Percentiles rank a stretch among this genome's conserved stretches.
Evolutionary conservation across 1,284 basidiomycete genomes (phyloP).

Genomic region (Tilletia horrida): DNA sequence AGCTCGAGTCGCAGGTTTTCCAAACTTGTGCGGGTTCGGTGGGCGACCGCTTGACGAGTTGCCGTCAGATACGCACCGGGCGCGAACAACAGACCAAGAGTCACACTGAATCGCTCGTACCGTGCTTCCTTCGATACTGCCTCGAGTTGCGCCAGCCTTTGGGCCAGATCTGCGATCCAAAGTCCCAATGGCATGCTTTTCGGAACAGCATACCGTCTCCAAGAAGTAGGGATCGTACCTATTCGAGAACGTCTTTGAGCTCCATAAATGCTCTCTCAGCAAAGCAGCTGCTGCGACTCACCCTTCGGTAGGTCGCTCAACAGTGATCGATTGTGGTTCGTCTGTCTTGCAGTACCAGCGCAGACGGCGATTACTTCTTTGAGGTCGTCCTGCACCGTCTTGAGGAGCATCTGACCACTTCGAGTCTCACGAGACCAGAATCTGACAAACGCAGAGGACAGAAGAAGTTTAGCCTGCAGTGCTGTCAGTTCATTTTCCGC

Average conservation of each 20-base stretch:
- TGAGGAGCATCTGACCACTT: slow-evolving; percentile 34
- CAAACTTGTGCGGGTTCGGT: slow-evolving; percentile 34
- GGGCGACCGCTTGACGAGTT: slow-evolving; percentile 48
- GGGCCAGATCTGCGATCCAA: slow-evolving; percentile 48
- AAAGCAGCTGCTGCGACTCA: slow-evolving; percentile 10
- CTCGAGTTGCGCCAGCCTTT: slow-evolving; percentile 37
- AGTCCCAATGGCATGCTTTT: slow-evolving; percentile 37
- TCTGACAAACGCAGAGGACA: slow-evolving; percentile 4
- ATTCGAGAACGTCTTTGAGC: neutral
- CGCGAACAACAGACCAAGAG: slow-evolving; percentile 44
- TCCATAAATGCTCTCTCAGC: neutral
- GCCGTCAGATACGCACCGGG: slow-evolving; percentile 52
- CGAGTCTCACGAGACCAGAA: slow-evolving; percentile 53
- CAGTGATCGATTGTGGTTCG: slow-evolving; percentile 44
- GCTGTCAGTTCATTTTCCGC: neutral
- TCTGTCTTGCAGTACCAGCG: slow-evolving; percentile 39
- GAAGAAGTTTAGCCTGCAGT: neutral
- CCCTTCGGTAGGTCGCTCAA: slow-evolving; percentile 43
- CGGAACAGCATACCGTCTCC: slow-evolving; percentile 41
- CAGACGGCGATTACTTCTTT: slow-evolving; percentile 40
- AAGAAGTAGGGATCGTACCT: slow-evolving; percentile 37
- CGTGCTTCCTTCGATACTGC: slow-evolving; percentile 27
- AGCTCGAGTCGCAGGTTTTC: slow-evolving; percentile 46
- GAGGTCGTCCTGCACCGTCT: slow-evolving; percentile 38
- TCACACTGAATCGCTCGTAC: slow-evolving; percentile 41